phyloP scores from a whole-genome alignment of 768 basidiomycete species.

The Exsudoporus frostii region DNA sequence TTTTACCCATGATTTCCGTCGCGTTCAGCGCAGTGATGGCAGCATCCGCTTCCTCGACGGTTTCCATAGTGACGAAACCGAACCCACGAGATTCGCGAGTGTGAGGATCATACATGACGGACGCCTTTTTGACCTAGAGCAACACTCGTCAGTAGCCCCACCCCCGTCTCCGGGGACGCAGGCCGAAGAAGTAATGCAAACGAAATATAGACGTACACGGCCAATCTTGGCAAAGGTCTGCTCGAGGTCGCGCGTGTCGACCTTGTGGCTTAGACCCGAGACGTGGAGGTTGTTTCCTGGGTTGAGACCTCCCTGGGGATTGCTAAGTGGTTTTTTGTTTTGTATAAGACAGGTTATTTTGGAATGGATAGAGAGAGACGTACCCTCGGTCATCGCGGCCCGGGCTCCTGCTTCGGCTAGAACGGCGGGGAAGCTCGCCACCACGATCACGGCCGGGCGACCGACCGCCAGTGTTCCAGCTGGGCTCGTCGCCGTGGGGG shows the following conservation, averaged over 20 bases:
- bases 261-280: slow-evolving; percentile 54
- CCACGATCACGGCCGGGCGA: slow-evolving; percentile 39
- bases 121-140: slow-evolving; percentile 55
- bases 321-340: slow-evolving; percentile 1
- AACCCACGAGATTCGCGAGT: slow-evolving; percentile 73
- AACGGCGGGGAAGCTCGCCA: slow-evolving; percentile 56
- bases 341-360: background rate
- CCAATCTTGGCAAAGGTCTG: slow-evolving; percentile 87
- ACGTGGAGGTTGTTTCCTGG: slow-evolving; percentile 68
- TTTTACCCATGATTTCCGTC: slow-evolving; percentile 85
- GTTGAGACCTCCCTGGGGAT: slow-evolving; percentile 39
- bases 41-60: slow-evolving; percentile 85
- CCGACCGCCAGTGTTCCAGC: slow-evolving; percentile 49
- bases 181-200: background rate
- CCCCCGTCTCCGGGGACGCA: background rate
- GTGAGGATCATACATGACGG: slow-evolving; percentile 71
- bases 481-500: slow-evolving; percentile 51
- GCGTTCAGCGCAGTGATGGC: slow-evolving; percentile 81
- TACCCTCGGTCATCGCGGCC: slow-evolving; percentile 56
- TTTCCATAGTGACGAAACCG: slow-evolving; percentile 89
- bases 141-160: slow-evolving; percentile 2
- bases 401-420: slow-evolving; percentile 80
- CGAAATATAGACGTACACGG: slow-evolving; percentile 47
- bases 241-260: slow-evolving; percentile 86
- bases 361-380: slow-evolving; percentile 14